Evolutionary conservation across 2,329 filamentous ascomycete species (phyloP).

Genomic region (Aaosphaeria pasadenensis): DNA sequence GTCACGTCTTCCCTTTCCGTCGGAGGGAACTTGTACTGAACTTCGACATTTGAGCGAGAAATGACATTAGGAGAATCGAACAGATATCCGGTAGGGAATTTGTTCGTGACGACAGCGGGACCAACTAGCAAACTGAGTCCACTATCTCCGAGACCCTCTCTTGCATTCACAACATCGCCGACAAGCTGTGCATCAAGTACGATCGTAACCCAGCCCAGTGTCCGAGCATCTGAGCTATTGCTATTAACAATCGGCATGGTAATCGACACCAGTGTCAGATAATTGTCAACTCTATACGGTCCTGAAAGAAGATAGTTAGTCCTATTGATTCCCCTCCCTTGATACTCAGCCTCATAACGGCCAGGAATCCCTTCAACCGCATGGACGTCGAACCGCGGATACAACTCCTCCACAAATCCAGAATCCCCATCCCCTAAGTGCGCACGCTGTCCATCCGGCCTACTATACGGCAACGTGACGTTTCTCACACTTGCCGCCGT

Average conservation of each 20-base stretch:
- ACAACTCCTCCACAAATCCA: slow-evolving; percentile 72
- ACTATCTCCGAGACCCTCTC: slow-evolving; percentile 67
- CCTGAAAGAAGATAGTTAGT: slow-evolving; percentile 70
- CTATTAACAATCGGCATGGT: slow-evolving; percentile 72
- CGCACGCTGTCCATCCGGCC: slow-evolving; percentile 56
- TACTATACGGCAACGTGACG: slow-evolving; percentile 62
- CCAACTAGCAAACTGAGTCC: slow-evolving; percentile 71
- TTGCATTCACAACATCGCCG: slow-evolving; percentile 58
- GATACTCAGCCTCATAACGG: slow-evolving; percentile 37
- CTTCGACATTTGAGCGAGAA: slow-evolving; percentile 20
- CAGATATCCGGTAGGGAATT: slow-evolving; percentile 35
- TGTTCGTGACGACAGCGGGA: slow-evolving; percentile 64
- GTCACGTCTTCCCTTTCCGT: slow-evolving; percentile 16
- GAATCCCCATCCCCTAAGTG: slow-evolving; percentile 58
- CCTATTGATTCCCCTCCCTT: slow-evolving; percentile 44
- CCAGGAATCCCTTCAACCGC: slow-evolving; percentile 35
- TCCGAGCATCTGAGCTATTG: slow-evolving; percentile 57
- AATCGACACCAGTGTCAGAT: slow-evolving; percentile 74
- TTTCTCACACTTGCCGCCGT: slow-evolving; percentile 47
- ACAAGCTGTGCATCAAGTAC: slow-evolving; percentile 68
- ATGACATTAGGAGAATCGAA: slow-evolving; percentile 17
- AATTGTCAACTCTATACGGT: slow-evolving; percentile 68
- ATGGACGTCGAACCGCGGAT: slow-evolving; percentile 73
- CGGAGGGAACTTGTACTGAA: slow-evolving; percentile 34
- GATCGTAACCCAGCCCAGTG: slow-evolving; percentile 81